Percentiles rank a stretch among this genome's conserved stretches.
Evolutionary conservation across 2,329 filamentous ascomycete species (phyloP).

Genomic region (Fusarium camptoceras): DNA sequence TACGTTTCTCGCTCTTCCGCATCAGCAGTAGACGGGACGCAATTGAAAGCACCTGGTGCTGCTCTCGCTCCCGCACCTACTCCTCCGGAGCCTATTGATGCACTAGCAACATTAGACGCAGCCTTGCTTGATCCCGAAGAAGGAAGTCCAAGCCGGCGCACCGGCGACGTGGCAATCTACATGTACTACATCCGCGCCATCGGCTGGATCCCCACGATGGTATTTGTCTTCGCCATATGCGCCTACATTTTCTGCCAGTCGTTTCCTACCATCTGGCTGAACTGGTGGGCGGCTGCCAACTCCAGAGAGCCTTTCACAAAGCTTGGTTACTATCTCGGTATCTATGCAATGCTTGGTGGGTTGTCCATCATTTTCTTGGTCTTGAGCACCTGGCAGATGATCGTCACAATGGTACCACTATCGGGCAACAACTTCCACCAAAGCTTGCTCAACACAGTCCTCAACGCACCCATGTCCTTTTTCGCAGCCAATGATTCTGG

Average conservation of each 20-base stretch:
- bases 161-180: constrained; percentile 38
- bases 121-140: constrained; percentile 9
- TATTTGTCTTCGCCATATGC: constrained; percentile 39
- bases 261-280: constrained; percentile 47
- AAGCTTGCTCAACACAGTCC: constrained; percentile 38
- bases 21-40: background rate
- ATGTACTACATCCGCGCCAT: constrained; percentile 45
- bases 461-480: constrained; percentile 51
- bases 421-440: constrained; percentile 41
- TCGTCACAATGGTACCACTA: constrained; percentile 44
- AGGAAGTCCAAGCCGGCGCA: constrained; percentile 26
- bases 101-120: background rate
- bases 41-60: background rate
- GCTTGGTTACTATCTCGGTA: constrained; percentile 39
- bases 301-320: constrained; percentile 24
- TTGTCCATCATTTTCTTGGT: constrained; percentile 36
- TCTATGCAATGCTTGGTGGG: constrained; percentile 39
- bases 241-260: constrained; percentile 43
- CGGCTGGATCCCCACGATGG: constrained; percentile 42
- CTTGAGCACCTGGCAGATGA: constrained; percentile 43
- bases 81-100: background rate
- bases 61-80: background rate
- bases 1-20: constrained; percentile 24
- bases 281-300: constrained; percentile 45
- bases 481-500: constrained; percentile 52